Evolutionary conservation across 164 flowering plant genomes (phyloP).

Genomic region (Stephania cephalantha): DNA sequence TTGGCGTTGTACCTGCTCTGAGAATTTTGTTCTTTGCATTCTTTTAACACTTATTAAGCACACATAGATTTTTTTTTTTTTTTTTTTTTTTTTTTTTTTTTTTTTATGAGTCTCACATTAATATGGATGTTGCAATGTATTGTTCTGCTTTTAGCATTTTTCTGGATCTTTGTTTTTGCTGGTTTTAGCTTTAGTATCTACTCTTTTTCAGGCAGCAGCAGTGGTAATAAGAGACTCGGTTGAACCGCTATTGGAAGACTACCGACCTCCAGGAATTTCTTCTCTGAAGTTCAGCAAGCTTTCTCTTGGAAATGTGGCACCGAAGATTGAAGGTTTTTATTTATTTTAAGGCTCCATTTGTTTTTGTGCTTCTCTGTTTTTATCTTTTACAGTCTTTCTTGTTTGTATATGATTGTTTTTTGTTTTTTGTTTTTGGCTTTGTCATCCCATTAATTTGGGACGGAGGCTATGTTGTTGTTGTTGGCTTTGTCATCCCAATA

Average conservation of each 20-base stretch:
- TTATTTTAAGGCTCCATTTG: neutral
- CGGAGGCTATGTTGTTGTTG: too few relatives aligned
- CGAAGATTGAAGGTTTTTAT: constrained; percentile 79
- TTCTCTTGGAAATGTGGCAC: constrained; percentile 88
- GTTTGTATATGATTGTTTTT: neutral
- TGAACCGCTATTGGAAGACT: constrained; percentile 91
- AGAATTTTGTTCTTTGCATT: neutral
- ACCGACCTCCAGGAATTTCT: constrained; percentile 88
- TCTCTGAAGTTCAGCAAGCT: constrained; percentile 88
- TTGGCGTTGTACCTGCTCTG: neutral
- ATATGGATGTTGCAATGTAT: neutral
- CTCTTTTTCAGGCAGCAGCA: constrained; percentile 67
- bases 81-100: neutral
- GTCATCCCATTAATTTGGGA: too few relatives aligned
- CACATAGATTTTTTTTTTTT: neutral
- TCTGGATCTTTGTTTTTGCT: neutral
- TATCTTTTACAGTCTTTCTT: neutral
- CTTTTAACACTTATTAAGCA: neutral
- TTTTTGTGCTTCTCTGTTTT: neutral
- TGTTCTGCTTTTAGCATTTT: neutral
- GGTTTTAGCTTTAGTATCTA: neutral
- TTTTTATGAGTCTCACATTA: neutral
- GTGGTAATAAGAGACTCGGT: constrained; percentile 82
- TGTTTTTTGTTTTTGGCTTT: neutral
- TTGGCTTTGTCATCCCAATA: neutral